Conservation (phyloP, 177 flowering plant species). For the Vitis hybrid region DNA sequence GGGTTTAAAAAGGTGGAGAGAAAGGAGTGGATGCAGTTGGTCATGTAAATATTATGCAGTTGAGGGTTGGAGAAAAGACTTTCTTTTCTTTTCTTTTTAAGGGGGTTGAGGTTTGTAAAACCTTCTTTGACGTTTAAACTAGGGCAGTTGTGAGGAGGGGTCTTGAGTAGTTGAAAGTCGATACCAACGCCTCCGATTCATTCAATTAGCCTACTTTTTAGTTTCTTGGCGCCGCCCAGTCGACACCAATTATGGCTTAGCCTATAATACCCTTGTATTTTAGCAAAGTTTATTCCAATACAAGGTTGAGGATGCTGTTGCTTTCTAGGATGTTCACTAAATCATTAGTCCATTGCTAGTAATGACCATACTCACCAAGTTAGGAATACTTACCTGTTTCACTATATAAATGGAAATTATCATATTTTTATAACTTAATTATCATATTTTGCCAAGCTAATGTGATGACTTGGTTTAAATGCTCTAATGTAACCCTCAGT, state of each 20-base stretch:
- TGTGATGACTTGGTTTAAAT: too few relatives aligned
- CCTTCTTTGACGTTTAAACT: slow-evolving; percentile 3
- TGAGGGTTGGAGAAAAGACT: not conserved
- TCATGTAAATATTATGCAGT: slow-evolving; percentile 7
- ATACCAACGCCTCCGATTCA: slow-evolving; percentile 20
- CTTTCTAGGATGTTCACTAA: not conserved
- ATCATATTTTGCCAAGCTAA: too few relatives aligned
- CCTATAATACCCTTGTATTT: not conserved
- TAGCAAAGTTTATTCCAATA: not conserved
- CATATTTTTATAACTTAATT: too few relatives aligned
- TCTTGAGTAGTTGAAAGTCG: slow-evolving; percentile 36
- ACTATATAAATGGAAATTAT: too few relatives aligned
- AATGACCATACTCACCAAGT: too few relatives aligned
- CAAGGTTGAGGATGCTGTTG: not conserved
- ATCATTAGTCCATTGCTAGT: too few relatives aligned
- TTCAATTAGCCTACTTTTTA: slow-evolving; percentile 45
- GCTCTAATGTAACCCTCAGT: too few relatives aligned
- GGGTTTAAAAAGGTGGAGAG: slow-evolving; percentile 17
- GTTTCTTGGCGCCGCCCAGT: slow-evolving; percentile 22
- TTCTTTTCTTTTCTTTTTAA: not conserved
- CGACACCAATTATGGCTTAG: slow-evolving; percentile 12
- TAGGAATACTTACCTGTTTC: too few relatives aligned
- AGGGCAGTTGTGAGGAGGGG: slow-evolving; percentile 24
- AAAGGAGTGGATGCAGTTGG: slow-evolving; percentile 2
- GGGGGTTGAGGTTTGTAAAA: not conserved